Base-by-base conservation (phyloP, 768 basidiomycete species). In the Aureoboletus auriporus region DNA sequence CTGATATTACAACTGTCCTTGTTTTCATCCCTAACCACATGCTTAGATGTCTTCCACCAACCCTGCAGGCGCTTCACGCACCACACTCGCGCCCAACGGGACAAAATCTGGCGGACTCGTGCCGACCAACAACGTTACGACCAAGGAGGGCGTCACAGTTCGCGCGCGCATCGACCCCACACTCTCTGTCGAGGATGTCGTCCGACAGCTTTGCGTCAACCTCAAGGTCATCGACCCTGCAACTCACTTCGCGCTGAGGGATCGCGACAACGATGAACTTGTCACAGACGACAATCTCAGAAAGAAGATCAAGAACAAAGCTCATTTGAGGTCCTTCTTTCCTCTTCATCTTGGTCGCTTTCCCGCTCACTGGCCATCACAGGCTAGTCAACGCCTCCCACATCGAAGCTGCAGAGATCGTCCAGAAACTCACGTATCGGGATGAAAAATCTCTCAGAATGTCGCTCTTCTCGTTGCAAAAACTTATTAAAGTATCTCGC, bases 251-350 rank as follows among this genome's bases (percentile, higher is more conserved):
- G 86, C 90, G 1, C 66, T 95, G 50, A 76, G 92, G 57, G 90
- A 93, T 62, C 67, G 67, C 23, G 87, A 90, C 56, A 79, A 75
- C 13, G 87, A 88, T 51, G 89, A 89, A 55, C 68, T 94, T 40
- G 84, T 96, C 14, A 93, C 90, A 26, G 86, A 88, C 58, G 89
- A 92, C 54, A 94, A 93, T 62, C 63, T 96, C 59, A 76, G 82
- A 62, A 83, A 79, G 69, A 88, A 86, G 71, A 89, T 93, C 55
- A 86, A 79, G 68, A 75, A 76, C 35, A 92, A 88, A 65, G 79
- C 76, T 41, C 82, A 86, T 59, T 72, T 93, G 47, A 91, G 84
- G 90, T 92, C 62, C 56, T 79, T 68, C 30, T 29, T 49, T 27
- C 35, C 16, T 36, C 11, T 27, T 28, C 20, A 37, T 39, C 23